A percentile compares a stretch with the other conserved stretches of the same genome.
phyloP scores from a whole-genome alignment of 805 yeast genomes.

The Torulaspora quercuum region DNA sequence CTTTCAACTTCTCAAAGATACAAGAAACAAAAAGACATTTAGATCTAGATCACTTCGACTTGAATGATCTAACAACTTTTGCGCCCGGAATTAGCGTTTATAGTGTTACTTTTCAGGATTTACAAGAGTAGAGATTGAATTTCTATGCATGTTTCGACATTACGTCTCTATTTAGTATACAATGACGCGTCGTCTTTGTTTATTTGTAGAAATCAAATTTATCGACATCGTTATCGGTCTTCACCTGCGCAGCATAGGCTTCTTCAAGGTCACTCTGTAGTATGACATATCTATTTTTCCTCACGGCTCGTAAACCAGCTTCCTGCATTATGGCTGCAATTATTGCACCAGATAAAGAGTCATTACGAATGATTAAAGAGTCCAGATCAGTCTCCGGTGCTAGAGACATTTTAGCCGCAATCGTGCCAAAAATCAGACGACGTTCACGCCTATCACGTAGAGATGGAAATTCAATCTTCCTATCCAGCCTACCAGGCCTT shows the following conservation, averaged over 20 bases:
- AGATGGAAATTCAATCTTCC: slow-evolving; percentile 96
- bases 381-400: slow-evolving; percentile 98
- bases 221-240: slow-evolving; percentile 91
- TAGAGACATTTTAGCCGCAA: slow-evolving; percentile 94
- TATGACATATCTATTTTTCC: slow-evolving; percentile 96
- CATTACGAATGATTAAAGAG: slow-evolving; percentile 90
- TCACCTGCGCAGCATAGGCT: slow-evolving; percentile 95
- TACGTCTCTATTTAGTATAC: slow-evolving; percentile 13
- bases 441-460: slow-evolving; percentile 97
- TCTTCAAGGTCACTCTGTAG: slow-evolving; percentile 95
- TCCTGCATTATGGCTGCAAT: slow-evolving; percentile 99
- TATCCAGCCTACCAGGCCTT: slow-evolving; percentile 97
- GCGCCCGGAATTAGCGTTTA: slow-evolving; percentile 65
- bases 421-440: slow-evolving; percentile 90
- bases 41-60: slow-evolving; percentile 74
- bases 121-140: neutral
- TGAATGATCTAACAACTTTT: slow-evolving; percentile 43
- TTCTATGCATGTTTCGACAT: slow-evolving; percentile 8
- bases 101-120: slow-evolving; percentile 28
- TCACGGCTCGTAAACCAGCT: slow-evolving; percentile 97
- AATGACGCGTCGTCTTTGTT: slow-evolving; percentile 8
- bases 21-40: slow-evolving; percentile 49
- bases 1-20: slow-evolving; percentile 17
- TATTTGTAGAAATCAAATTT: slow-evolving; percentile 96
- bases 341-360: slow-evolving; percentile 94